Evolutionary conservation across 441 rosid species (phyloP).

Genomic region (Melastoma candidum): DNA sequence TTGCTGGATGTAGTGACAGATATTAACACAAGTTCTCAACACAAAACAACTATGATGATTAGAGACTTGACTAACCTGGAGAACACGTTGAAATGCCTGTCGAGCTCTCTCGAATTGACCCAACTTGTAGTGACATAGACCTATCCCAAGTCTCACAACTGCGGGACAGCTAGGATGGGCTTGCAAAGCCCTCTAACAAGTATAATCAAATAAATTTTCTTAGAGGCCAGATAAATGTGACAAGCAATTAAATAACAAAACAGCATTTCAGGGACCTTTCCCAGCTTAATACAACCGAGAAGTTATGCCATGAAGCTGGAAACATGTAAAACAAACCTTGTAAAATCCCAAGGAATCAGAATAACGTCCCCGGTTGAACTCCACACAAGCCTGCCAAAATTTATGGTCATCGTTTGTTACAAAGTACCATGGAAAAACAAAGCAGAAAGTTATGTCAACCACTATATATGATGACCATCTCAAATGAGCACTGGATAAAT

Average conservation of each 20-base stretch:
- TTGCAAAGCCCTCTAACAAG: constrained; percentile 71
- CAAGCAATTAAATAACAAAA: not conserved
- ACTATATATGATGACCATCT: too few species aligned
- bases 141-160: constrained; percentile 93
- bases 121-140: constrained; percentile 89
- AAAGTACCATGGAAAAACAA: constrained; percentile 5
- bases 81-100: constrained; percentile 78
- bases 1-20: too few species aligned
- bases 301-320: not conserved
- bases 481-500: too few species aligned
- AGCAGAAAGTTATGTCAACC: too few species aligned
- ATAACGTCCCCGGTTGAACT: constrained; percentile 73
- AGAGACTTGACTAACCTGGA: constrained; percentile 60
- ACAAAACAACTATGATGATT: constrained; percentile 8
- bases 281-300: not conserved
- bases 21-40: not conserved
- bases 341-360: constrained; percentile 75
- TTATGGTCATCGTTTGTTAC: constrained; percentile 12
- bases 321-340: constrained; percentile 51
- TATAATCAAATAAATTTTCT: too few species aligned
- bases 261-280: not conserved
- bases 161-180: constrained; percentile 88
- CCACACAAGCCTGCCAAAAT: constrained; percentile 78
- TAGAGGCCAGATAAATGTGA: not conserved
- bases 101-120: constrained; percentile 84